phyloP scores from a whole-genome alignment of 257 asterid species.

The Datura wrightii region DNA sequence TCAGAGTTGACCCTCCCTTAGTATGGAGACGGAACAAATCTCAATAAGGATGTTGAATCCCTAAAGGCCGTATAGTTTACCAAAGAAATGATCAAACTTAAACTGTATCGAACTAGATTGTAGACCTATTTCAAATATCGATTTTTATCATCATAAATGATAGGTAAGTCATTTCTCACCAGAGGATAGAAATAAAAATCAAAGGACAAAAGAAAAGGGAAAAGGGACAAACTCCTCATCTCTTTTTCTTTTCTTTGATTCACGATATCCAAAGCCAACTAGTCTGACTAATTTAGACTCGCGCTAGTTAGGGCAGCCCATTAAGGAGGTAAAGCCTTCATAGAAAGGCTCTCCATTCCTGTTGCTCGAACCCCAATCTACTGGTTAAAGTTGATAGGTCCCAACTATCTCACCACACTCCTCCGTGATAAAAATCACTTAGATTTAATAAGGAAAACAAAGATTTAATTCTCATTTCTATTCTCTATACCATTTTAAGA shows the following conservation, averaged over 20 bases:
- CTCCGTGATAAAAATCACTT: too few relatives aligned
- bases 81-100: not conserved
- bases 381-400: not conserved
- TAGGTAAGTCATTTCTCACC: not conserved
- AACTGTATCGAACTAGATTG: not conserved
- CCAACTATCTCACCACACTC: not conserved
- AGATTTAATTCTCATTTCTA: too few relatives aligned
- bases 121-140: not conserved
- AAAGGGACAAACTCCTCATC: not conserved
- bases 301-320: not conserved
- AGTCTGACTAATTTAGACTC: not conserved
- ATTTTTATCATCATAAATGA: not conserved
- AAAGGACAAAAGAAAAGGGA: not conserved
- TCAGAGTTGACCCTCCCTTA: not conserved
- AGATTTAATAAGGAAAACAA: too few relatives aligned
- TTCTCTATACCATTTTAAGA: too few relatives aligned
- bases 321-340: slow-evolving; percentile 12
- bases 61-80: not conserved
- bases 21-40: not conserved
- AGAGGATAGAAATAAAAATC: not conserved
- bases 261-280: not conserved
- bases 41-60: not conserved
- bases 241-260: not conserved
- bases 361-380: not conserved
- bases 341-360: not conserved